Base-by-base conservation (phyloP, 106 monocot species). In the Dendrobium chrysotoxum region DNA sequence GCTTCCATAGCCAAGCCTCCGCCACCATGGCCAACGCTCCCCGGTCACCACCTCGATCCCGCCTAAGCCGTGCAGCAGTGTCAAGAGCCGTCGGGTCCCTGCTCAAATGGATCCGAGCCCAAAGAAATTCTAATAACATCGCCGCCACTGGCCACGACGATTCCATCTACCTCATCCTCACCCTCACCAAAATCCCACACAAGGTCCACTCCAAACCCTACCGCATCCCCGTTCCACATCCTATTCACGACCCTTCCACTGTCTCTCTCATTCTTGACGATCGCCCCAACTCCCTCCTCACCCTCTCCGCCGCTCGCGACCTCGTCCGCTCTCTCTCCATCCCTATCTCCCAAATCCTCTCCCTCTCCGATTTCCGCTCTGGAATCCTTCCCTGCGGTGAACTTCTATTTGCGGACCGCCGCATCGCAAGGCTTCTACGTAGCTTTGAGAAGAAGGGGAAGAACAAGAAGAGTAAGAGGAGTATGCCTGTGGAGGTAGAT, bases 61-160 rank as follows among this genome's bases (percentile, higher is more conserved):
- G 46, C 25, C 26, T 46, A 39, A 26, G 46, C 76, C 76, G 46
- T 5, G 9, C 13, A 28, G 46, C 46, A 47, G 76, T 25, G 1
- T 21, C n/a, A 35, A 75, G 28, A 28, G 81, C 81, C 1, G 28
- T 81, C 28, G 41, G 64, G 41, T 39, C 81, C 42, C 75, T 81
- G 28, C 81, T 81, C 58, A 75, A 76, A 65, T 81, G 81, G 81
- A 23, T 81, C 75, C 39, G 17, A 15, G 40, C 75, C 15, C n/a
- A 47, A 25, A 23, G 12, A 39, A 72, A 81, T 5, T 53, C 73
- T 21, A 31, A 18, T 1, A 25, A 8, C 35, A 58, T 23, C 1
- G 18, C 55, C 6, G 15, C 53, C 55, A 1, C 41, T 15, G 40
- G 47, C 21, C 74, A 74, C 76, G 76, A 26, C 26, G 80, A 71